Evolutionary conservation across 306 rosid species (phyloP).

Genomic region (Vachellia collinsii): DNA sequence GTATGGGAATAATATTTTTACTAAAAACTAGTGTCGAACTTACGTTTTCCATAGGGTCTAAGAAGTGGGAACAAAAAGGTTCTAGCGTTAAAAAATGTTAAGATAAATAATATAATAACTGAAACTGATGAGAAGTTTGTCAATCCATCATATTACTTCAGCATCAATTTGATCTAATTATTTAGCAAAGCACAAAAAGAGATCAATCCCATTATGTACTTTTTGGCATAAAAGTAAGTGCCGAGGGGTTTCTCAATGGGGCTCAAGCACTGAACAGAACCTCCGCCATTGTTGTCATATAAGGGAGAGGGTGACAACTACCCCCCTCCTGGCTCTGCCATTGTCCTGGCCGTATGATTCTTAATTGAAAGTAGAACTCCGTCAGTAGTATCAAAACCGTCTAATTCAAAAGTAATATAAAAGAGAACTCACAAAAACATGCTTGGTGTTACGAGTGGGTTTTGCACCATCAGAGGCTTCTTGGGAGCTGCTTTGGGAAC

Average conservation of each 20-base stretch:
- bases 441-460: not conserved
- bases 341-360: not conserved
- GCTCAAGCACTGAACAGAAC: not conserved
- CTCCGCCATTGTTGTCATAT: not conserved
- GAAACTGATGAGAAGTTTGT: slow-evolving; percentile 18
- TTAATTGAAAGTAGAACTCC: not conserved
- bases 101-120: not conserved
- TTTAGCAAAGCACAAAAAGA: not conserved
- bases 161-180: slow-evolving; percentile 1
- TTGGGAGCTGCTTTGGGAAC: slow-evolving; percentile 38
- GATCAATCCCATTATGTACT: not conserved
- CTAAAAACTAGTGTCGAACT: not conserved
- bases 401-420: not conserved
- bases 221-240: not conserved
- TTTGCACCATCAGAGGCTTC: slow-evolving; percentile 32
- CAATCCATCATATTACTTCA: slow-evolving; percentile 20
- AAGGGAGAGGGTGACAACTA: not conserved
- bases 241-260: not conserved
- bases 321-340: not conserved
- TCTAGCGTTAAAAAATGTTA: not conserved
- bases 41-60: not conserved
- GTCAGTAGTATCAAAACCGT: not conserved
- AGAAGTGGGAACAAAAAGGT: not conserved
- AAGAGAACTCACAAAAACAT: slow-evolving; percentile 22
- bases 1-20: not conserved